Conservation (phyloP, 352 stramenopile species). For the Globisporangium apiculatum region DNA sequence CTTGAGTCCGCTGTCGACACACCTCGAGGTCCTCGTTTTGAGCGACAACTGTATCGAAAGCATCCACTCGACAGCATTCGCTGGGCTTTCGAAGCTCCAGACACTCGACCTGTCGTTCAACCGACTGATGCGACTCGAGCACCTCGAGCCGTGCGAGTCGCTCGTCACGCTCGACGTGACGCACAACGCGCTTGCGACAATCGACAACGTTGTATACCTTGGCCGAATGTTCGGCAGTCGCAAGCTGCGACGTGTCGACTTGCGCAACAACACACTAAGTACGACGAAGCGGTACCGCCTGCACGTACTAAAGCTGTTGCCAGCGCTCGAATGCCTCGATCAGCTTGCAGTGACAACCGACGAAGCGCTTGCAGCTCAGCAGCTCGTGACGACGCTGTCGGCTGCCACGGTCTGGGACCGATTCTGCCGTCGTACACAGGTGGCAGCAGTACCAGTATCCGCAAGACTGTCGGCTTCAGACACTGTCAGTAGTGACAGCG, state of each 20-base stretch:
- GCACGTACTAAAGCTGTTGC: constrained; percentile 46
- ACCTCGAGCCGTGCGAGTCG: constrained; percentile 27
- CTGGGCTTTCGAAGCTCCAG: constrained; percentile 25
- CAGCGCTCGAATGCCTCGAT: constrained; percentile 38
- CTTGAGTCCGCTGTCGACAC: constrained; percentile 20
- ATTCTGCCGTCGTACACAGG: constrained; percentile 3
- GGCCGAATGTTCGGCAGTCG: constrained; percentile 13
- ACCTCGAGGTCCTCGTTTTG: constrained; percentile 56
- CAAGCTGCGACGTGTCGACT: constrained; percentile 32
- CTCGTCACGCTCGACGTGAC: constrained; percentile 48
- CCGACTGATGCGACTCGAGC: constrained; percentile 30
- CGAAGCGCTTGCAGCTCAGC: constrained; percentile 26
- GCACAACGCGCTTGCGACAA: constrained; percentile 53
- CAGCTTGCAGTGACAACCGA: constrained; percentile 35
- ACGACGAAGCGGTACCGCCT: constrained; percentile 59
- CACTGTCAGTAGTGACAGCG: constrained; percentile 9
- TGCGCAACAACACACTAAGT: constrained; percentile 69
- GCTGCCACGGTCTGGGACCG: constrained; percentile 33
- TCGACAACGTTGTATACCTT: constrained; percentile 48
- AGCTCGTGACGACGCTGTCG: constrained; percentile 43
- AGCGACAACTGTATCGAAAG: constrained; percentile 65
- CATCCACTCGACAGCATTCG: constrained; percentile 22
- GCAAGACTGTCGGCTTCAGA: constrained; percentile 20
- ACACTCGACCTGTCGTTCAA: constrained; percentile 71
- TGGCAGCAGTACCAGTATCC: neutral